These are phyloP conservation scores for Arxiozyma telluris DNA, from an alignment of 1,139 yeast genomes.

Conservation along the genomic window DNA sequence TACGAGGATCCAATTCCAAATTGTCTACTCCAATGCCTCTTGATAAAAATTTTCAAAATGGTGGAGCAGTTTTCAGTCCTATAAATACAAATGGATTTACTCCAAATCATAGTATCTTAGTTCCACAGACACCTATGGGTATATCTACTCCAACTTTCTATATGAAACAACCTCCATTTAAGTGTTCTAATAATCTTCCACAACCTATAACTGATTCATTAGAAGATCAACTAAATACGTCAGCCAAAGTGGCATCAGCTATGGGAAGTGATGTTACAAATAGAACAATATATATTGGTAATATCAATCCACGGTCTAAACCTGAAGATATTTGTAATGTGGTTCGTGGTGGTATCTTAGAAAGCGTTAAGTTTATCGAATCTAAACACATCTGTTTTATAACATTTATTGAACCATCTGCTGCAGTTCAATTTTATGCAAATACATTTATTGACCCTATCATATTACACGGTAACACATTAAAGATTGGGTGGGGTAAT, in stretches of 20 bases:
- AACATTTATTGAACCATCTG: slow-evolving; percentile 69
- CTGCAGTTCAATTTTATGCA: slow-evolving; percentile 77
- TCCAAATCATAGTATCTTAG: neutral
- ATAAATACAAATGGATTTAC: neutral
- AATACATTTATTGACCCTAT: slow-evolving; percentile 69
- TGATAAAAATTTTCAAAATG: slow-evolving; percentile 1
- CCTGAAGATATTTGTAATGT: slow-evolving; percentile 78
- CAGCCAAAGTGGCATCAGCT: slow-evolving; percentile 63
- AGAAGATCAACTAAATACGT: slow-evolving; percentile 59
- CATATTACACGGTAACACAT: slow-evolving; percentile 62
- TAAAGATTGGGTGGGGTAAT: slow-evolving; percentile 81
- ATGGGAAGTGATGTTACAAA: slow-evolving; percentile 75
- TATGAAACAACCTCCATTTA: slow-evolving; percentile 11
- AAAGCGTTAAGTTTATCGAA: slow-evolving; percentile 58
- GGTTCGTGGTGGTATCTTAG: slow-evolving; percentile 73
- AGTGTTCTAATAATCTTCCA: neutral
- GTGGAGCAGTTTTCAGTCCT: neutral
- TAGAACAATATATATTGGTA: slow-evolving; percentile 70
- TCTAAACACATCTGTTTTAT: slow-evolving; percentile 78
- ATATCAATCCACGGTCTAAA: slow-evolving; percentile 66
- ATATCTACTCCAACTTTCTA: slow-evolving; percentile 4
- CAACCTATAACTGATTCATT: slow-evolving; percentile 34
- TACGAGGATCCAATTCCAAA: slow-evolving; percentile 10
- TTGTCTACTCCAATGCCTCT: slow-evolving; percentile 7
- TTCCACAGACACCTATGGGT: slow-evolving; percentile 5